Evolutionary conservation across 768 basidiomycete species (phyloP).

Genomic region (Pholiota molesta): DNA sequence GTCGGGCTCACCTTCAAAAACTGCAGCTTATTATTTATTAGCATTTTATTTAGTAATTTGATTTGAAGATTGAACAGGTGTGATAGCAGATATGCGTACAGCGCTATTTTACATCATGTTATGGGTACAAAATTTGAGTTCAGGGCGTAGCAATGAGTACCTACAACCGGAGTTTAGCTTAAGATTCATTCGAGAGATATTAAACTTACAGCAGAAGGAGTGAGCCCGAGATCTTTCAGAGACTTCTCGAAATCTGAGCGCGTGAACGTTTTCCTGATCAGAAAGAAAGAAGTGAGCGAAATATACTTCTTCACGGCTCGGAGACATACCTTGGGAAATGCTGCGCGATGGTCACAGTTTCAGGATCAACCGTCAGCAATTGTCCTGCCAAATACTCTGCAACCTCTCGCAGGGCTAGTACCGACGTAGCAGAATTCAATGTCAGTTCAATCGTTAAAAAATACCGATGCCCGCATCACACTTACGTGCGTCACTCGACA

Average conservation of each 20-base stretch:
- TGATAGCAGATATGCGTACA: neutral
- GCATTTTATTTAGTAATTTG: neutral
- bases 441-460: constrained; percentile 4
- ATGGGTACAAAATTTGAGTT: constrained; percentile 14
- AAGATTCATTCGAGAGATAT: neutral
- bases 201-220: constrained; percentile 81
- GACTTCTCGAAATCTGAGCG: constrained; percentile 77
- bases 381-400: constrained; percentile 88
- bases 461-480: constrained; percentile 15
- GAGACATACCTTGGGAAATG: constrained; percentile 79
- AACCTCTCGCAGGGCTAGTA: constrained; percentile 76
- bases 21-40: neutral
- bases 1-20: neutral
- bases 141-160: constrained; percentile 56
- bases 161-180: constrained; percentile 29
- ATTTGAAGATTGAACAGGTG: neutral
- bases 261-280: constrained; percentile 73
- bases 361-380: constrained; percentile 66
- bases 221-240: constrained; percentile 82
- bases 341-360: constrained; percentile 76
- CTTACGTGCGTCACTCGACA: constrained; percentile 80
- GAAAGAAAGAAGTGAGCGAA: neutral
- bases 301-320: neutral
- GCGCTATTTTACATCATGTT: constrained; percentile 13
- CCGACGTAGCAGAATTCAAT: neutral